Base-by-base conservation (phyloP, 371 early-diverging fungal genomes). In the Zopfochytrium polystomum region DNA sequence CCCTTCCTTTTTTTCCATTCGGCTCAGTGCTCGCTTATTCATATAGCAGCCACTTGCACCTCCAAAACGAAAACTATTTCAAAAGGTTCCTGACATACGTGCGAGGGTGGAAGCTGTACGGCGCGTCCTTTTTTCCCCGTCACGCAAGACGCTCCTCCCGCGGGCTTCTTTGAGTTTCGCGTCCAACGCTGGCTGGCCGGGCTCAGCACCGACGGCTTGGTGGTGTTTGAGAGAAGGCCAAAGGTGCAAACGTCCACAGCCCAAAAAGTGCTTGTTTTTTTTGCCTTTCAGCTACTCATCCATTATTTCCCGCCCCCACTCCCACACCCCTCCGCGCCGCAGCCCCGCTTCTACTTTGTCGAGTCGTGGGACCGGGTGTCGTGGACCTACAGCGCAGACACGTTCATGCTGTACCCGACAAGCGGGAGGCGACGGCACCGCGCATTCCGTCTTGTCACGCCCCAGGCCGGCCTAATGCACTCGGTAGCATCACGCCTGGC, bases 111-210 rank as follows among this genome's bases (percentile, higher is more conserved):
- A 63, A 71, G 2, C 74, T 71, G 42, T 77, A 80, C 44, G 80
- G 80, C 11, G n/a, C 69, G 72, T 55, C 62, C 72, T 1, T 77
- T 76, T 44, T 80, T 80, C 57, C 80, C 80, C 2, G 66, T 63
- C 26, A 74, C 74, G 33, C 44, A 60, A 18, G 74, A 76, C 18
- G 38, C 65, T 1, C 80, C 80, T 1, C 80, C 80, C 1, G 73
- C 67, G n/a, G 80, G 77, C 29, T 80, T 72, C 57, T 80, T 80
- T 55, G 80, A 80, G 54, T 73, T 74, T 56, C 64, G 80, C 1
- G 52, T 65, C 18, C 74, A 77, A 60, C 61, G 66, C 43, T 73
- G 67, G 69, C 57, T 71, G 33, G 38, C 75, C 5, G 80, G 76
- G 9, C 57, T 80, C 34, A 66, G 71, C 32, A 64, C 74, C 2